These are phyloP conservation scores for Apiotrichum mycotoxinovorans DNA, from an alignment of 1,284 basidiomycete species.

Conservation along the genomic window DNA sequence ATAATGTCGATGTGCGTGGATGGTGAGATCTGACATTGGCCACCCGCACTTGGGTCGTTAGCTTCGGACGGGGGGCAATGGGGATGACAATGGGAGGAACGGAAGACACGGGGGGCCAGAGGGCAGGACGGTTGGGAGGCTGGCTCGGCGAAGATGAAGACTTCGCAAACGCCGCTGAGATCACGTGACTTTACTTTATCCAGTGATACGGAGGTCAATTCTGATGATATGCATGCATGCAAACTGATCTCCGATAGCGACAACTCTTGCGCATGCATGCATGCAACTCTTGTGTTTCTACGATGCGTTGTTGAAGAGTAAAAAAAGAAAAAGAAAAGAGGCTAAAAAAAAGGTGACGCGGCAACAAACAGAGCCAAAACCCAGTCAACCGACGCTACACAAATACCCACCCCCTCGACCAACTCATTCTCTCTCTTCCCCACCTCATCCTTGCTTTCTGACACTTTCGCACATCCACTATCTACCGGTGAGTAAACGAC, in stretches of 20 bases:
- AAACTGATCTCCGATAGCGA: neutral
- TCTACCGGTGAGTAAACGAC: neutral
- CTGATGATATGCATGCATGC: constrained; percentile 2
- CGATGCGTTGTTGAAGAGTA: too few species aligned
- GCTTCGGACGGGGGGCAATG: neutral
- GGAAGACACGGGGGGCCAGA: neutral
- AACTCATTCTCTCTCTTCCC: constrained; percentile 3
- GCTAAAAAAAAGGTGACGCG: constrained; percentile 3
- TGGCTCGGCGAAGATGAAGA: constrained; percentile 1
- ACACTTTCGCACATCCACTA: neutral
- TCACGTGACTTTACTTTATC: neutral
- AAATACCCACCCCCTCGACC: constrained; percentile 4
- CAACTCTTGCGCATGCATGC: constrained; percentile 4
- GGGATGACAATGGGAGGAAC: neutral
- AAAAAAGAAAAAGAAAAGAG: constrained; percentile 1
- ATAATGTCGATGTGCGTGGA: neutral
- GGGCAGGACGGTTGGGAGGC: neutral
- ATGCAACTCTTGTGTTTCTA: neutral
- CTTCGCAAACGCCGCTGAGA: neutral
- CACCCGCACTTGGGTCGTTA: neutral
- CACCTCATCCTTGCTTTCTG: neutral
- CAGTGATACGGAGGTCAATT: neutral
- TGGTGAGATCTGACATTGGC: neutral
- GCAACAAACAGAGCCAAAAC: constrained; percentile 1
- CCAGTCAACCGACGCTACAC: neutral